phyloP scores from a whole-genome alignment of 345 rosid species.

The Garcia nutans region DNA sequence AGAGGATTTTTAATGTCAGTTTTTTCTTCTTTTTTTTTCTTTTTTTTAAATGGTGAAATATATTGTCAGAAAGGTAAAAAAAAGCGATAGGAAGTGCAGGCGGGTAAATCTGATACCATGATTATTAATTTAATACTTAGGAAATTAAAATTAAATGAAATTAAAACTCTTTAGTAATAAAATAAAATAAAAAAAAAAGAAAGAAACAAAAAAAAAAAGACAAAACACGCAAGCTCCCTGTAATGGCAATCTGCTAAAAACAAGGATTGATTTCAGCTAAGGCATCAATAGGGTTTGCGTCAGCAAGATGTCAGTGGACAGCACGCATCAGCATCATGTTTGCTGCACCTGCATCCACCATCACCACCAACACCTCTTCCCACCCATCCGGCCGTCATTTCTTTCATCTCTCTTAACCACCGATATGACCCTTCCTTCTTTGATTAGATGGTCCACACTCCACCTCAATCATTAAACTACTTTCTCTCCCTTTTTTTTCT shows the following conservation, averaged over 20 bases:
- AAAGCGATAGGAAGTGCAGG: neutral
- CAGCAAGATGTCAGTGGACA: constrained; percentile 13
- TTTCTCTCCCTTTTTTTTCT: too few species aligned
- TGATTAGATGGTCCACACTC: too few species aligned
- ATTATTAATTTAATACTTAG: too few species aligned
- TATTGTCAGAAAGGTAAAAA: neutral
- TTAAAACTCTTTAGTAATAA: too few species aligned
- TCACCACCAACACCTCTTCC: neutral
- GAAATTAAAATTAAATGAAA: too few species aligned
- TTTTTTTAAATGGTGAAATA: neutral
- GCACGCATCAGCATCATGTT: constrained; percentile 6
- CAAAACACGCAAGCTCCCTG: constrained; percentile 15
- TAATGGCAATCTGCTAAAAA: too few species aligned
- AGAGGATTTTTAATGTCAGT: constrained; percentile 3
- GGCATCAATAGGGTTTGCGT: constrained; percentile 12
- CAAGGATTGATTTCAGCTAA: neutral
- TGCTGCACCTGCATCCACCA: constrained; percentile 14
- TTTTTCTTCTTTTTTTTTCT: too few species aligned
- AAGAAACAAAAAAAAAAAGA: neutral
- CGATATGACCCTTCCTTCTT: neutral
- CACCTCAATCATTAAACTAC: too few species aligned
- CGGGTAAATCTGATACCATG: neutral
- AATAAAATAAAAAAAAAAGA: neutral
- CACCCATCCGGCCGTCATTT: constrained; percentile 39
- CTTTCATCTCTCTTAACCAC: constrained; percentile 11